A percentile compares a stretch with the other conserved stretches of the same genome.
Evolutionary conservation across 2,329 filamentous ascomycete species (phyloP).

Genomic region (Fusarium robinianum): DNA sequence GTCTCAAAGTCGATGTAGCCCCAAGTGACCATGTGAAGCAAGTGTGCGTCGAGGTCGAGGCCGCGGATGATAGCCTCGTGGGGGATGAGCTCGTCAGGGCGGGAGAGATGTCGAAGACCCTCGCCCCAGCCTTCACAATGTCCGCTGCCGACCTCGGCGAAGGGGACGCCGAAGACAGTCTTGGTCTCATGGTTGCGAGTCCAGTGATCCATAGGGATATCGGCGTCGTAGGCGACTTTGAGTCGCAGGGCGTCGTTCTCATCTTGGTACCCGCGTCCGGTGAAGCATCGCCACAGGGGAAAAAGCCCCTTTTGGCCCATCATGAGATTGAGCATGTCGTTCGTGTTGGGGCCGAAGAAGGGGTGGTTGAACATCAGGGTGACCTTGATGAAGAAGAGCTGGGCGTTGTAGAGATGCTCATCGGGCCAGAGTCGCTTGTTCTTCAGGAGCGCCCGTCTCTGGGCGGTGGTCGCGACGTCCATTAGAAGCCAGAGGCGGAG

Average conservation of each 20-base stretch:
- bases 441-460: conserved; percentile 59
- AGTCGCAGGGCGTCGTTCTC: conserved; percentile 58
- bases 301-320: conserved; percentile 62
- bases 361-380: conserved; percentile 71
- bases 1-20: conserved; percentile 62
- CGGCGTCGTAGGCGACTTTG: conserved; percentile 62
- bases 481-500: conserved; percentile 75
- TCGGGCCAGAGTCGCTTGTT: conserved; percentile 60
- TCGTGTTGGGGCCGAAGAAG: conserved; percentile 54
- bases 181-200: conserved; percentile 9
- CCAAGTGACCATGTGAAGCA: conserved; percentile 63
- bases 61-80: conserved; percentile 58
- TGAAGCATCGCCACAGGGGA: conserved; percentile 63
- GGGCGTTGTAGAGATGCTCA: conserved; percentile 62
- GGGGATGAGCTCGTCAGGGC: conserved; percentile 63
- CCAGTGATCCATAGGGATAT: conserved; percentile 42
- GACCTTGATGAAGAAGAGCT: conserved; percentile 73
- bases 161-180: conserved; percentile 56
- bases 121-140: conserved; percentile 62
- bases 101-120: conserved; percentile 51
- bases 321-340: conserved; percentile 59
- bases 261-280: conserved; percentile 56
- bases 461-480: conserved; percentile 62
- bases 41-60: conserved; percentile 57
- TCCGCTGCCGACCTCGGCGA: conserved; percentile 55